Conservation (phyloP, 352 stramenopile species). For the Phytophthora podocarpi region DNA sequence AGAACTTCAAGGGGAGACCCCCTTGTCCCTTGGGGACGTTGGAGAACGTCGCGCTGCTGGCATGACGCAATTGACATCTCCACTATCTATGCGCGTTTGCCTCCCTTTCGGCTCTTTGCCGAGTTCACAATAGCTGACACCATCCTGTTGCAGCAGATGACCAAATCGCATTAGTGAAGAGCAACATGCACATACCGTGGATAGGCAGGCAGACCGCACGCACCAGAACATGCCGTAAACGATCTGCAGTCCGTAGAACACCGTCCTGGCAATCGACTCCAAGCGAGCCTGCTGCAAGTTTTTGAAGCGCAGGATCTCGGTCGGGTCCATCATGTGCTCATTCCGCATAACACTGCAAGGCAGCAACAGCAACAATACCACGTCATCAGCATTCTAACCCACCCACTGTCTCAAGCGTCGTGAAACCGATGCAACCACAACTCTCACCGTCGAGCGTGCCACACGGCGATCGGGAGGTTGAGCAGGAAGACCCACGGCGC, state of each 20-base stretch:
- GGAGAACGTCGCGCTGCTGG: not conserved
- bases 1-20: not conserved
- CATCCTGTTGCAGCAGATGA: conserved; percentile 58
- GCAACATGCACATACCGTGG: not conserved
- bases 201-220: conserved; percentile 12
- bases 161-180: not conserved
- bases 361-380: not conserved
- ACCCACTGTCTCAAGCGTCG: too few species aligned
- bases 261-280: conserved; percentile 83
- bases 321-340: conserved; percentile 85
- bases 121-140: conserved; percentile 84
- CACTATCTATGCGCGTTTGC: conserved; percentile 42
- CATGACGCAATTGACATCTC: not conserved
- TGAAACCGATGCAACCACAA: too few species aligned
- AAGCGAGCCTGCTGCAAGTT: conserved; percentile 78
- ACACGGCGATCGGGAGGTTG: conserved; percentile 80
- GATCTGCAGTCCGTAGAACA: conserved; percentile 89
- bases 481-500: conserved; percentile 80
- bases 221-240: conserved; percentile 92
- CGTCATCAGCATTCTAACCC: too few species aligned
- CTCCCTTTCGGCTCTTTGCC: conserved; percentile 52
- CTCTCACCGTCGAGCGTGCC: conserved; percentile 66
- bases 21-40: not conserved
- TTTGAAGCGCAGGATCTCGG: conserved; percentile 88
- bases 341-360: conserved; percentile 64